Evolutionary conservation across 1,284 basidiomycete species (phyloP).

Genomic region (Leccinum pseudoinsigne): DNA sequence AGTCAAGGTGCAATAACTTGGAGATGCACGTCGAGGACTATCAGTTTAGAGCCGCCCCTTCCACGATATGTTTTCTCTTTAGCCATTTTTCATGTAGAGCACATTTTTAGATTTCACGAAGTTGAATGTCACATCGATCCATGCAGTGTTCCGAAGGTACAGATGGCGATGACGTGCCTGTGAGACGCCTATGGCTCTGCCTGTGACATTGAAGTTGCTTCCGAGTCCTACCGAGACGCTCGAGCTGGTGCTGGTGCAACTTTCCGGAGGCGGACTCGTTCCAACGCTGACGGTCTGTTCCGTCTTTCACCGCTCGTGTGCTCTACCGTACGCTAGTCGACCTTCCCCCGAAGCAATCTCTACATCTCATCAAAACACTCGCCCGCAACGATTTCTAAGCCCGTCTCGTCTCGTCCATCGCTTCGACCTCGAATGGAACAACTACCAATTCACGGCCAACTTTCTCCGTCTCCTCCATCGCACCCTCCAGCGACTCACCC

Average conservation of each 20-base stretch:
- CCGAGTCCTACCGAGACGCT: constrained; percentile 41
- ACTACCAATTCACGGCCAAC: constrained; percentile 39
- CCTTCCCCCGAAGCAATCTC: constrained; percentile 31
- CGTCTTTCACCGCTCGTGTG: constrained; percentile 39
- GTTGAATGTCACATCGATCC: too few species aligned
- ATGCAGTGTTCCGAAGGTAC: too few species aligned
- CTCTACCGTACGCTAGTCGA: constrained; percentile 49
- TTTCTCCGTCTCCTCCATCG: constrained; percentile 49
- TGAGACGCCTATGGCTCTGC: too few species aligned
- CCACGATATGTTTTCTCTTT: too few species aligned
- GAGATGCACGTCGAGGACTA: background rate
- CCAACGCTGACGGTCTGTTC: constrained; percentile 35
- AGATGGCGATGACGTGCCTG: too few species aligned
- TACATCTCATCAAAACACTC: constrained; percentile 44
- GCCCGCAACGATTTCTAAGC: constrained; percentile 32
- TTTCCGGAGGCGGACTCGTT: constrained; percentile 33
- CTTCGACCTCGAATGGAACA: constrained; percentile 43
- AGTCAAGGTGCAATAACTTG: constrained; percentile 1
- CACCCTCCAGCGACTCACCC: constrained; percentile 39
- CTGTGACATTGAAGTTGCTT: background rate
- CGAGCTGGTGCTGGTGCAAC: constrained; percentile 41
- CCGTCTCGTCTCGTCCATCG: constrained; percentile 38
- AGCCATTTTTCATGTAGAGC: too few species aligned
- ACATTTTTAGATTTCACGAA: too few species aligned
- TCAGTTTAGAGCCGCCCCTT: too few species aligned